Percentiles rank a stretch among this genome's conserved stretches.
phyloP scores from a whole-genome alignment of 2,329 filamentous ascomycete genomes.

The Fragosphaeria purpurea region DNA sequence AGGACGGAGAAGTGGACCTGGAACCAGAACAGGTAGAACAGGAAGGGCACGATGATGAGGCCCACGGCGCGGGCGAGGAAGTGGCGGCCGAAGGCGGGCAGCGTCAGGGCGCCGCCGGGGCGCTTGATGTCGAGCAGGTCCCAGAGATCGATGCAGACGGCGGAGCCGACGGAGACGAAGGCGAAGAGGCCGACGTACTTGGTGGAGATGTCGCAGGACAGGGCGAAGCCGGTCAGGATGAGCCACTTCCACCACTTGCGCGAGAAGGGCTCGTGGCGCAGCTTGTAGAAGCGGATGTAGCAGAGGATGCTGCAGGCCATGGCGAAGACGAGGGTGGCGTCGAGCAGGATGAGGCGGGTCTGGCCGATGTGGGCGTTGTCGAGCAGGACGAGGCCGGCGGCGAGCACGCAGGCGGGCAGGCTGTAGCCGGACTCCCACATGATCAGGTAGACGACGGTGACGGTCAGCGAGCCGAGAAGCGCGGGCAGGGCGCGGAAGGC shows the following conservation, averaged over 20 bases:
- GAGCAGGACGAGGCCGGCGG: constrained; percentile 77
- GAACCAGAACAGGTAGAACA: constrained; percentile 99
- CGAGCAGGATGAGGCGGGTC: constrained; percentile 86
- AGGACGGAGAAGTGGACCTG: constrained; percentile 96
- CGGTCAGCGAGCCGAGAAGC: constrained; percentile 80
- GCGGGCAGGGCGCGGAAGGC: constrained; percentile 91
- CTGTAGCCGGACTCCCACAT: constrained; percentile 99
- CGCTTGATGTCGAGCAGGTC: constrained; percentile 84
- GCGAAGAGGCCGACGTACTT: constrained; percentile 97
- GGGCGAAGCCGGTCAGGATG: constrained; percentile 80
- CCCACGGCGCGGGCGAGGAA: constrained; percentile 79
- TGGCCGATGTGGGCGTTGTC: constrained; percentile 98
- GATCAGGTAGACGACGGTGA: constrained; percentile 88
- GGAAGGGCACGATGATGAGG: constrained; percentile 81
- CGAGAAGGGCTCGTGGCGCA: constrained; percentile 77
- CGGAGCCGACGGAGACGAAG: constrained; percentile 92
- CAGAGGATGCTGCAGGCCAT: constrained; percentile 91
- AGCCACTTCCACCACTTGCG: constrained; percentile 99
- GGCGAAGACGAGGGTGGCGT: constrained; percentile 86
- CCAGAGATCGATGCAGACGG: constrained; percentile 92
- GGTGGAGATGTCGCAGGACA: constrained; percentile 96
- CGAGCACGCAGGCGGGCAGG: constrained; percentile 80
- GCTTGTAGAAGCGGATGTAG: constrained; percentile 97
- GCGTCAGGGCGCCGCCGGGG: constrained; percentile 65
- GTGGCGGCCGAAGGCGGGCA: constrained; percentile 78